Evolutionary conservation across 1,139 yeast species (phyloP), one percentile per base, ranked within the genome.

Genomic region (Pichia sp.): DNA sequence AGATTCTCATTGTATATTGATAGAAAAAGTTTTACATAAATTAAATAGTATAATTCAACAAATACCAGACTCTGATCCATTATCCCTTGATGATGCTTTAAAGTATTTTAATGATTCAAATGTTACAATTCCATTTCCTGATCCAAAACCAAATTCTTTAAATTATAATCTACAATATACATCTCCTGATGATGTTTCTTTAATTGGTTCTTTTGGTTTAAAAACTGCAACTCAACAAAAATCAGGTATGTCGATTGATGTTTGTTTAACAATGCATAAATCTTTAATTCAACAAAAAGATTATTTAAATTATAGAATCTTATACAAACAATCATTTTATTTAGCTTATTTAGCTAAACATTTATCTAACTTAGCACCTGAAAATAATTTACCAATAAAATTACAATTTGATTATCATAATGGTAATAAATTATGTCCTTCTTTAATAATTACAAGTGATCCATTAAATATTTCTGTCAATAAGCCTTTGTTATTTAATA

Each of bases 181-280:
- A 33, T 68, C 78, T n/a, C 98, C 97, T 0, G 75, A 74, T 44
- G 80, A 78, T 51, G 77, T 89, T 21, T 78, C 89, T 16, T 72
- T 91, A 36, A 81, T 86, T 9, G 97, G 98, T 1, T 81, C 95
- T 9, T 91, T 86, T 64, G 93, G 96, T 1, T 69, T 89, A 51
- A 86, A 86, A 55, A 80, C 95, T 0, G 87, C 85, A 2, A 81
- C 85, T 26, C 73, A 74, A 41, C 80, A 80, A 23, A 69, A 72
- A 34, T 58, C 63, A 26, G 82, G 83, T 1, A 69, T 77, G 58
- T 68, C 85, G 4, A 74, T 89, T 15, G 98, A 91, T 59, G 72
- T 91, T 38, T 71, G 84, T 29, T 69, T 89, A 42, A 78, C 86
- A 9, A 89, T 91, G 93, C 96, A 96, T 4, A 63, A 67, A 39